Conservation (phyloP, 108 stramenopile species). For the Stephanodiscus triporus region DNA sequence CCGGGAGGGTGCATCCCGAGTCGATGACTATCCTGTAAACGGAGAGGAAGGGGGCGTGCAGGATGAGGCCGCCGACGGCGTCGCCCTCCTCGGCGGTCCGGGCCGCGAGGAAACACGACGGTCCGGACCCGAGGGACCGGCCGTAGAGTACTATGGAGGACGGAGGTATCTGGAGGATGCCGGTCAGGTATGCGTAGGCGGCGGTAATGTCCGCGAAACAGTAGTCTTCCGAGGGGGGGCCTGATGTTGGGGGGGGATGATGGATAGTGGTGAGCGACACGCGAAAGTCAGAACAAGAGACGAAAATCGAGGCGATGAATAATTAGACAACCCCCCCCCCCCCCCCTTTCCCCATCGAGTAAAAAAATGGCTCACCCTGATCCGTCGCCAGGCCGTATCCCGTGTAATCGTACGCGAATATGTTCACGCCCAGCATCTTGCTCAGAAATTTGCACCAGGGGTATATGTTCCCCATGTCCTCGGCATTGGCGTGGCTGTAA, state of each 20-base stretch:
- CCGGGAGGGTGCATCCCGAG: slow-evolving; percentile 91
- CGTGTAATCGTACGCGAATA: slow-evolving; percentile 98
- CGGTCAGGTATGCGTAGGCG: slow-evolving; percentile 86
- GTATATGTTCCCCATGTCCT: slow-evolving; percentile 93
- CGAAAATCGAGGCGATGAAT: neutral
- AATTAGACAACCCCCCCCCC: neutral
- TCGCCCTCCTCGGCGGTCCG: slow-evolving; percentile 73
- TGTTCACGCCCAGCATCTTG: slow-evolving; percentile 92
- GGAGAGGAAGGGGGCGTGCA: slow-evolving; percentile 95
- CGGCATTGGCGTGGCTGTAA: slow-evolving; percentile 94
- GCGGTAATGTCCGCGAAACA: slow-evolving; percentile 96
- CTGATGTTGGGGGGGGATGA: slow-evolving; percentile 23
- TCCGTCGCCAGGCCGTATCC: slow-evolving; percentile 93
- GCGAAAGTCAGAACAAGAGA: neutral
- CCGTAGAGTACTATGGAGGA: slow-evolving; percentile 93
- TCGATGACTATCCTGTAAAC: slow-evolving; percentile 94
- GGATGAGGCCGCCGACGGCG: slow-evolving; percentile 91
- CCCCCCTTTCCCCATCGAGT: neutral
- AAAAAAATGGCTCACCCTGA: slow-evolving; percentile 59
- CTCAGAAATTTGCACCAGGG: slow-evolving; percentile 91
- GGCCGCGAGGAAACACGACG: slow-evolving; percentile 93
- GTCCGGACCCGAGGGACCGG: slow-evolving; percentile 92
- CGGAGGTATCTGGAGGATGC: slow-evolving; percentile 75
- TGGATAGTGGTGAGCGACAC: neutral
- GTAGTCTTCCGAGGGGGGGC: slow-evolving; percentile 84